Evolutionary conservation across 768 basidiomycete species (phyloP), one percentile per base, ranked within the genome.

Genomic region (Daedalea quercina): DNA sequence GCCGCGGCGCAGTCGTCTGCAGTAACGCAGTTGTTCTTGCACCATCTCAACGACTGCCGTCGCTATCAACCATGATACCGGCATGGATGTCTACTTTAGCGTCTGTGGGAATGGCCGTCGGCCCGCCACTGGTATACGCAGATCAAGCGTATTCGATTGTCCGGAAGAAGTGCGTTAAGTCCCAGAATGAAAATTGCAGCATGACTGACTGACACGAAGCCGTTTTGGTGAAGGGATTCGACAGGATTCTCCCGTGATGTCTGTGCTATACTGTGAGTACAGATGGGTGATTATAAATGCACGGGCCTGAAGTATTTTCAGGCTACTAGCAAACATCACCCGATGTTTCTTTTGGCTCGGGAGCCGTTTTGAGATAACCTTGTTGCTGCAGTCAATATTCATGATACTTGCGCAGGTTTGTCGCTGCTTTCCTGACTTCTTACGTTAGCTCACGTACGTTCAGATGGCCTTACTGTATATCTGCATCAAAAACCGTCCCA

Each of bases 311-410:
- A 15, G 12, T 23, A 15, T 24, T 26, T 50, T 19, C 49, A 90
- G 88, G 59, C 73, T 91, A 28, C 74, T 88, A 54, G 88, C 90
- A 47, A 93, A 93, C 67, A 90, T 92, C 50, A 85, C 86, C 23
- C 77, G 90, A 62, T 93, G 90, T 67, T 93, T 91, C 74, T 93
- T 92, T 70, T 93, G 90, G 90, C 70, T 93, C 33, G 90, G 90
- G 51, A 73, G 84, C 35, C 86, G 63, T 49, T 93, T 90, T 66
- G 90, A 92, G 70, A 68, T 77, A 44, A 78, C 90, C 1, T 69
- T 93, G 48, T 73, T 93, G n/a, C 58, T 90, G 9, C 90, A 93
- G 67, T 90, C 88, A 17, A 68, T 92, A 52, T 72, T 93, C 48
- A 90, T 93, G 90, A 91, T 93, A 55, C 56, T 85, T 43, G 81